Evolutionary conservation across 495 filamentous ascomycete species (phyloP).

Genomic region (Penicillium robsamsonii): DNA sequence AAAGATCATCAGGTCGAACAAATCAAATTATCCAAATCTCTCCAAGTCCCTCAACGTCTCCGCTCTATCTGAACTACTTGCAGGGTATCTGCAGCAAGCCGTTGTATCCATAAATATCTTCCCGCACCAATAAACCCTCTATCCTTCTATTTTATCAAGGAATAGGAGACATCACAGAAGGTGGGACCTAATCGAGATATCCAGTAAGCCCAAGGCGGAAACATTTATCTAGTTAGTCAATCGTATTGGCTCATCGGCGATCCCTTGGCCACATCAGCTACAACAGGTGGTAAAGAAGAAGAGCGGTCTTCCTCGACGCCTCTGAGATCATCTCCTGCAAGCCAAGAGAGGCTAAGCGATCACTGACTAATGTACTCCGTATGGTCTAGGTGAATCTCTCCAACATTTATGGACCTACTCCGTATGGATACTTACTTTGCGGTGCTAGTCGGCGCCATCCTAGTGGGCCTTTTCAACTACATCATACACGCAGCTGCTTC

Average conservation of each 20-base stretch:
- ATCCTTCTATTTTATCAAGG: not conserved
- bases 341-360: conserved; percentile 2
- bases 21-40: not conserved
- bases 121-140: not conserved
- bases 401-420: not conserved
- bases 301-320: conserved; percentile 1
- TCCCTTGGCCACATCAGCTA: conserved; percentile 12
- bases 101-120: conserved; percentile 1
- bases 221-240: not conserved
- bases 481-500: not conserved
- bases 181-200: conserved; percentile 7
- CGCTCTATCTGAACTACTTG: not conserved
- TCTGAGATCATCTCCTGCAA: conserved; percentile 17
- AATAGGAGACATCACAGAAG: not conserved
- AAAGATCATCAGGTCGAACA: conserved; percentile 1
- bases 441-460: not conserved
- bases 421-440: not conserved
- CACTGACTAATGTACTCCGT: conserved; percentile 5
- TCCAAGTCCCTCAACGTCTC: not conserved
- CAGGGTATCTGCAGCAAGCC: not conserved
- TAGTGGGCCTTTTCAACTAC: not conserved
- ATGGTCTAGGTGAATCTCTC: not conserved
- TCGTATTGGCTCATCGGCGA: conserved; percentile 9
- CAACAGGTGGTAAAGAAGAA: not conserved
- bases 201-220: conserved; percentile 1